phyloP scores from a whole-genome alignment of 495 filamentous ascomycete species.

The Umbilicaria muhlenbergii region DNA sequence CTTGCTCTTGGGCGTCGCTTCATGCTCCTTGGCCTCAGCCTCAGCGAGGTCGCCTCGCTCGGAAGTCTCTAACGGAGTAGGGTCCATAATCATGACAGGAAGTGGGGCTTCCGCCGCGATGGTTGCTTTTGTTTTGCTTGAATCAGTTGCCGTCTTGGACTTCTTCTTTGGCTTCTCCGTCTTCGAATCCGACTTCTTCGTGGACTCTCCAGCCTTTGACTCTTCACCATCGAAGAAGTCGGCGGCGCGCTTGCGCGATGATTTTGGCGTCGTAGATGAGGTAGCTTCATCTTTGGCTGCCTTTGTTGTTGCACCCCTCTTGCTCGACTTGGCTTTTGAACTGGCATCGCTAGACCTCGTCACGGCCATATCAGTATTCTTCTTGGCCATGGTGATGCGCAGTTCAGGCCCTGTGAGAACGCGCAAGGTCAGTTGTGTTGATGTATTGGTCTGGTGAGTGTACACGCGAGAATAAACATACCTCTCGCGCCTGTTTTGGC shows the following conservation, averaged over 20 bases:
- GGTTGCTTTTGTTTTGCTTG: slow-evolving; percentile 4
- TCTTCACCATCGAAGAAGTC: slow-evolving; percentile 37
- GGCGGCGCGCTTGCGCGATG: slow-evolving; percentile 37
- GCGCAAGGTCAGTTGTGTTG: background rate
- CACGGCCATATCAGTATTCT: too few species aligned
- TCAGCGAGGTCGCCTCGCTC: too few species aligned
- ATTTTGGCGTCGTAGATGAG: slow-evolving; percentile 5
- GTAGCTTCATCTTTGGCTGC: slow-evolving; percentile 7
- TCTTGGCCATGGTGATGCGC: background rate
- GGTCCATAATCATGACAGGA: too few species aligned
- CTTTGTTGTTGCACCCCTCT: slow-evolving; percentile 8
- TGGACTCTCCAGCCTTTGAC: slow-evolving; percentile 21
- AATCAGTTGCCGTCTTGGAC: slow-evolving; percentile 15
- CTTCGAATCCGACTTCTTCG: slow-evolving; percentile 19
- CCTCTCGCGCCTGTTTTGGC: too few species aligned
- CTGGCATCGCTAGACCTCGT: too few species aligned
- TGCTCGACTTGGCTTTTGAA: slow-evolving; percentile 6
- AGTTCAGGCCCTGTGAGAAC: background rate
- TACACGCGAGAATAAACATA: too few species aligned
- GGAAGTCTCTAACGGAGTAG: too few species aligned
- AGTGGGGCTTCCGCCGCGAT: background rate
- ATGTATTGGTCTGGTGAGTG: background rate
- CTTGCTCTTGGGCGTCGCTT: too few species aligned
- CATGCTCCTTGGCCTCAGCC: too few species aligned
- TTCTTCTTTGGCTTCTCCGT: slow-evolving; percentile 21